Percentiles rank a stretch among this genome's conserved stretches.
These are phyloP conservation scores for Colletotrichum siamense DNA, from an alignment of 2,329 filamentous ascomycete species.

Conservation along the genomic window DNA sequence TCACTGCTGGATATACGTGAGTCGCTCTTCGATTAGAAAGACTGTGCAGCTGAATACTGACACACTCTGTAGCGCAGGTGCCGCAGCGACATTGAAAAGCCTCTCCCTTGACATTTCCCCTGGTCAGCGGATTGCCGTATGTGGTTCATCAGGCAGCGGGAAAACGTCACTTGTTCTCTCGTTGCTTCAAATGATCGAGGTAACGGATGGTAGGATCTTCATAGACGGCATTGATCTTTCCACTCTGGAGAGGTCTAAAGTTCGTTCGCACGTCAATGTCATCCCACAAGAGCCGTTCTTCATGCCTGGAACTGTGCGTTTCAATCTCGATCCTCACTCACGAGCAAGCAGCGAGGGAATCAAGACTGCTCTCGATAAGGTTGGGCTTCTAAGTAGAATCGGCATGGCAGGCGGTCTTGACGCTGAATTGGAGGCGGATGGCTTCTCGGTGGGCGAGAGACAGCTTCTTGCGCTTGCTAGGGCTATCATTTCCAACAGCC, in stretches of 20 bases:
- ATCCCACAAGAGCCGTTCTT: slow-evolving; percentile 59
- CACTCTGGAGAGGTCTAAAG: slow-evolving; percentile 22
- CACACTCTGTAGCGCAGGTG: neutral
- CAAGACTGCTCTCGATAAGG: slow-evolving; percentile 47
- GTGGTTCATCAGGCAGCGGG: slow-evolving; percentile 38
- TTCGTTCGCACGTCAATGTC: slow-evolving; percentile 40
- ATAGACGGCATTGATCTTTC: slow-evolving; percentile 48
- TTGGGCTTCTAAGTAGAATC: slow-evolving; percentile 48
- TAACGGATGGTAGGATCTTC: slow-evolving; percentile 43
- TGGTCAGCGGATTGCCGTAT: slow-evolving; percentile 36
- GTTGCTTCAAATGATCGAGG: slow-evolving; percentile 54
- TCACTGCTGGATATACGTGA: slow-evolving; percentile 31
- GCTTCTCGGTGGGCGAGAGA: slow-evolving; percentile 47
- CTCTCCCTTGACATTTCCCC: slow-evolving; percentile 25
- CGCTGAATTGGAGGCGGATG: slow-evolving; percentile 32
- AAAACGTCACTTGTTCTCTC: slow-evolving; percentile 42
- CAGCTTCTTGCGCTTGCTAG: slow-evolving; percentile 55
- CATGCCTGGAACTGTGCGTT: slow-evolving; percentile 50
- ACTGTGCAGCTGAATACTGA: neutral
- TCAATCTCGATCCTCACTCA: slow-evolving; percentile 52
- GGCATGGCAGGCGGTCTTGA: slow-evolving; percentile 42
- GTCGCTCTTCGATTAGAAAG: neutral
- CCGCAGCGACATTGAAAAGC: slow-evolving; percentile 26
- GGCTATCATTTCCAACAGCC: slow-evolving; percentile 40
- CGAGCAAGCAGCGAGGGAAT: slow-evolving; percentile 46